Base-by-base conservation (phyloP, 2,329 filamentous ascomycete species). In the Neophaeococcomyces aloes region DNA sequence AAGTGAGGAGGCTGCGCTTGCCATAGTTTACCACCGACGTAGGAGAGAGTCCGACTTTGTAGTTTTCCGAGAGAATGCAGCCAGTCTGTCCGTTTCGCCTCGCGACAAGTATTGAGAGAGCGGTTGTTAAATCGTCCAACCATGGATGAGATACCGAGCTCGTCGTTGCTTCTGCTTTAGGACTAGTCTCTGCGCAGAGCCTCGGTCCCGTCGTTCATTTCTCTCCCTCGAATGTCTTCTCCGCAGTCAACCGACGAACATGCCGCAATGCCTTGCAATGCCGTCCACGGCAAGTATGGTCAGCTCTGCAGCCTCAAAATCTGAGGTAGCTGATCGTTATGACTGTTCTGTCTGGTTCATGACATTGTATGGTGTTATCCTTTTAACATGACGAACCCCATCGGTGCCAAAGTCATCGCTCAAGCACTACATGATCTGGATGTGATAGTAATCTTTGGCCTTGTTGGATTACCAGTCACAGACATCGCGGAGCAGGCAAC, bases 401-500 rank as follows among this genome's bases (percentile, higher is more conserved):
- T 59, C 11, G 67, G 68, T 14, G 67, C 66, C 19, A 63, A 68
- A 39, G 56, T 72, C 2, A 69, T 74, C 37, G 71, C 72, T 29
- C 65, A 63, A 36, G 61, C 69, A 14, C 63, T 74, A 3, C 64
- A 65, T 37, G 61, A 69, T 44, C 61, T 75, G 4, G 67, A 69
- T 10, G 65, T 75, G 14, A 63, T 61, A 6, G 67, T 72, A 29
- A 65, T 75, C 48, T 74, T 75, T 53, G 71, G 71, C 32, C 64
- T 73, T 25, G 70, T 73, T 21, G 72, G 71, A n/a, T 67, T 74
- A 29, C 72, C 72, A 7, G 68, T 76, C 5, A 69, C 74, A 21
- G 70, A 76, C 44, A 74, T 77, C 30, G 74, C 71, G 17, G 72
- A 77, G 56, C 68, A 75, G 58, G 71, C 68, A 39, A 70, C 76